Conservation (phyloP, 2,329 filamentous ascomycete genomes). For the Trichoderma gracile region DNA sequence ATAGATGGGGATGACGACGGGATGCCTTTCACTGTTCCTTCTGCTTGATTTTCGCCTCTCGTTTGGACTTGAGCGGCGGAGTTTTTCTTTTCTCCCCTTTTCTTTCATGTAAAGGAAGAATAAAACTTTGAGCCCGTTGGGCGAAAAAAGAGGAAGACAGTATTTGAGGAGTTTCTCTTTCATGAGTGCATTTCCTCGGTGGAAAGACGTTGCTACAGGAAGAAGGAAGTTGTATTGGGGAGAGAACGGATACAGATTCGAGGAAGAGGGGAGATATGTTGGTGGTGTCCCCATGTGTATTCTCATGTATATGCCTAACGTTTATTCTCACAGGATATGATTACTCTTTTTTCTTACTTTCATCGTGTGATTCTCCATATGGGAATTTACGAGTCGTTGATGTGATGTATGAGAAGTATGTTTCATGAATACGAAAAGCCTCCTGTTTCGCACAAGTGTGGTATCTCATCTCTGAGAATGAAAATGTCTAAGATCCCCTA, state of each 20-base stretch:
- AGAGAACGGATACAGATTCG: neutral
- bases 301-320: conserved; percentile 26
- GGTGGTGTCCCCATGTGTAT: conserved; percentile 9
- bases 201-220: neutral
- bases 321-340: conserved; percentile 20
- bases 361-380: neutral
- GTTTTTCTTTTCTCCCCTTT: too few relatives aligned
- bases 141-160: too few relatives aligned
- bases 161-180: too few relatives aligned
- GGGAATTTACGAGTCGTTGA: neutral
- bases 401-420: neutral
- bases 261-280: neutral
- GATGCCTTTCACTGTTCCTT: too few relatives aligned
- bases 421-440: too few relatives aligned
- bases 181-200: neutral
- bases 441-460: too few relatives aligned
- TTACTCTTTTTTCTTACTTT: neutral
- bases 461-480: neutral
- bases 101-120: too few relatives aligned
- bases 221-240: too few relatives aligned
- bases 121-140: too few relatives aligned
- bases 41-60: too few relatives aligned
- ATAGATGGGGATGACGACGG: too few relatives aligned
- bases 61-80: too few relatives aligned
- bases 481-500: neutral